phyloP scores from a whole-genome alignment of 192 early-diverging fungal species.

The Thamnidium elegans region DNA sequence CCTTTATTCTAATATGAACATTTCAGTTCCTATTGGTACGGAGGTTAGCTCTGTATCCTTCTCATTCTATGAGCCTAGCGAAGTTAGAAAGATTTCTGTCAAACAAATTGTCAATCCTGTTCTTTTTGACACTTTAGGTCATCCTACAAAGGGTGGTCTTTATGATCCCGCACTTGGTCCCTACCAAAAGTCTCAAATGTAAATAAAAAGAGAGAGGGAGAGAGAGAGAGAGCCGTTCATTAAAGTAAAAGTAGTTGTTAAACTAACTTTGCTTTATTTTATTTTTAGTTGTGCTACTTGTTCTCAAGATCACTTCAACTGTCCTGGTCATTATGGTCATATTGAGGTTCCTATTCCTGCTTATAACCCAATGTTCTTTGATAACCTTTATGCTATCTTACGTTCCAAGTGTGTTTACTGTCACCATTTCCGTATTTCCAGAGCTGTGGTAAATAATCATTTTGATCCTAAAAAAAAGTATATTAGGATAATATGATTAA shows the following conservation, averaged over 20 bases:
- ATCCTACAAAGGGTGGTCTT: slow-evolving; percentile 88
- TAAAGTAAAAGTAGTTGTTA: background rate
- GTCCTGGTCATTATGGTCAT: slow-evolving; percentile 97
- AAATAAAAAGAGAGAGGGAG: slow-evolving; percentile 21
- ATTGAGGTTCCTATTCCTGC: slow-evolving; percentile 87
- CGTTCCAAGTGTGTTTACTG: slow-evolving; percentile 89
- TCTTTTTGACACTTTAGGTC: slow-evolving; percentile 83
- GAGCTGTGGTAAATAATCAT: slow-evolving; percentile 54
- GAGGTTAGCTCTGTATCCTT: slow-evolving; percentile 88
- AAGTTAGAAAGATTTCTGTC: slow-evolving; percentile 91
- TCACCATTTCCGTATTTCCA: slow-evolving; percentile 71
- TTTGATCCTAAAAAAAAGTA: too few species aligned
- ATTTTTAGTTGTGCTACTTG: slow-evolving; percentile 79
- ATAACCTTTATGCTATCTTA: slow-evolving; percentile 83
- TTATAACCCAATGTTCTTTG: slow-evolving; percentile 94
- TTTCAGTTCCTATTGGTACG: slow-evolving; percentile 74
- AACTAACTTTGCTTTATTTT: slow-evolving; percentile 1
- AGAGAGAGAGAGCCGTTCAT: too few species aligned
- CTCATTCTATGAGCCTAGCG: slow-evolving; percentile 83
- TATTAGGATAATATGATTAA: background rate
- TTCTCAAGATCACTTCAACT: slow-evolving; percentile 72
- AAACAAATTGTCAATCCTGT: slow-evolving; percentile 89
- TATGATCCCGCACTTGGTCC: slow-evolving; percentile 96
- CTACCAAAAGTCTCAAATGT: slow-evolving; percentile 74
- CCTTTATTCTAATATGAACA: slow-evolving; percentile 64